Base-by-base conservation (phyloP, 2,329 filamentous ascomycete species). In the Endoconidiophora polonica region DNA sequence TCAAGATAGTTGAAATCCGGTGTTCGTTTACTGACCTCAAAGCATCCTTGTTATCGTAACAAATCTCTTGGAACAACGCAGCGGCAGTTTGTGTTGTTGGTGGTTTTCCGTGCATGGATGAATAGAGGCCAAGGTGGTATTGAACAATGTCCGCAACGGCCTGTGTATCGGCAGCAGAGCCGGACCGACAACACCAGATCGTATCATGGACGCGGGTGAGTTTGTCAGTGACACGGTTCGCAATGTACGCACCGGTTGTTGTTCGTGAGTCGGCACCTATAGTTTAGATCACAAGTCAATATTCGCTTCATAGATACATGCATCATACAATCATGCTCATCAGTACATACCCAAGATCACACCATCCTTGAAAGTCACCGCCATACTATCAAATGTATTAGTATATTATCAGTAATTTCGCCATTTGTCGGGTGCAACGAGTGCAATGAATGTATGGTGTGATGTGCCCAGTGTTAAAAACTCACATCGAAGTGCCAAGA, bases 131-230 rank as follows among this genome's bases (percentile, higher is more conserved):
- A 48, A 98, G 76, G 65, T 98, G 86, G 67, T 96, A 95, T 63
- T 94, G 86, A 40, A 98, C 91, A 60, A 98, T 95, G 62, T 98
- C 91, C 53, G 91, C 91, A 45, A 98, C 87, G 46, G 91, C 91
- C 68, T 98, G 91, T 53, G 91, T 98, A 63, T 98, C 91, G 58
- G 91, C 91, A 29, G 91, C 91, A 23, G 91, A 98, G 47, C 91
- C 91, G 54, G 91, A 96, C 61, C 91, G 83, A 72, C 91, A 98
- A 72, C 91, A 98, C 91, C 91, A 98, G 68, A 98, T 96, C 53
- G 90, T 96, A 67, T 98, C 91, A 70, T 94, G 85, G 54, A 98
- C 90, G 72, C 88, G 84, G 61, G 91, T 98, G 64, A 98, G 80
- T 74, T 98, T 98, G 76, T 98, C 91, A 56, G 91, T 98, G 57